Evolutionary conservation across 2,329 filamentous ascomycete species (phyloP).

Genomic region (Macrophomina tecta): DNA sequence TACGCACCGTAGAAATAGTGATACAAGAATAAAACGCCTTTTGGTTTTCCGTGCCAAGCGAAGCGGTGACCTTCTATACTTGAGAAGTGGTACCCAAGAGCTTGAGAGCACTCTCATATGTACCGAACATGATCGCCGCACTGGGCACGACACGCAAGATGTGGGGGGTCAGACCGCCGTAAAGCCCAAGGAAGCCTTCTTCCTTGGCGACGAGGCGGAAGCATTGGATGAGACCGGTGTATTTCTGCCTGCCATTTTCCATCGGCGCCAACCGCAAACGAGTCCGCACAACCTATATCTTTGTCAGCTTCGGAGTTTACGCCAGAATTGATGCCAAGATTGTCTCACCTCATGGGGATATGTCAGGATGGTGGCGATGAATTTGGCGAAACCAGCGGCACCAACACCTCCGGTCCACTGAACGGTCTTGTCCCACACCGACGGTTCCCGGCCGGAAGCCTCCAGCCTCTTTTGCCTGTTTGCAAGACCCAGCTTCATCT

Average conservation of each 20-base stretch:
- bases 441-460: slow-evolving; percentile 67
- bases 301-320: not conserved
- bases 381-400: slow-evolving; percentile 83
- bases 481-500: slow-evolving; percentile 79
- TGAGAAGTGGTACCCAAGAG: slow-evolving; percentile 53
- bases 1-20: not conserved
- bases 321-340: not conserved
- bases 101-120: slow-evolving; percentile 66
- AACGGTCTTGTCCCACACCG: slow-evolving; percentile 74
- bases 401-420: slow-evolving; percentile 79
- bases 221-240: slow-evolving; percentile 86
- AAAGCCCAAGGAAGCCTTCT: slow-evolving; percentile 83
- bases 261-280: slow-evolving; percentile 83
- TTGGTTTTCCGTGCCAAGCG: not conserved
- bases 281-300: slow-evolving; percentile 73
- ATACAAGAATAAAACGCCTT: slow-evolving; percentile 5
- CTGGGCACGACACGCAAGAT: slow-evolving; percentile 89
- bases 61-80: slow-evolving; percentile 34
- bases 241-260: slow-evolving; percentile 75
- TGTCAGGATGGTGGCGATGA: slow-evolving; percentile 80
- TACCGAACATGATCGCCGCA: slow-evolving; percentile 95
- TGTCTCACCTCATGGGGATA: slow-evolving; percentile 85
- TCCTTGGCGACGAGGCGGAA: slow-evolving; percentile 87
- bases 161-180: slow-evolving; percentile 90
- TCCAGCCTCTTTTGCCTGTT: slow-evolving; percentile 63